phyloP scores from a whole-genome alignment of 306 rosid species.

The Senna siamea region DNA sequence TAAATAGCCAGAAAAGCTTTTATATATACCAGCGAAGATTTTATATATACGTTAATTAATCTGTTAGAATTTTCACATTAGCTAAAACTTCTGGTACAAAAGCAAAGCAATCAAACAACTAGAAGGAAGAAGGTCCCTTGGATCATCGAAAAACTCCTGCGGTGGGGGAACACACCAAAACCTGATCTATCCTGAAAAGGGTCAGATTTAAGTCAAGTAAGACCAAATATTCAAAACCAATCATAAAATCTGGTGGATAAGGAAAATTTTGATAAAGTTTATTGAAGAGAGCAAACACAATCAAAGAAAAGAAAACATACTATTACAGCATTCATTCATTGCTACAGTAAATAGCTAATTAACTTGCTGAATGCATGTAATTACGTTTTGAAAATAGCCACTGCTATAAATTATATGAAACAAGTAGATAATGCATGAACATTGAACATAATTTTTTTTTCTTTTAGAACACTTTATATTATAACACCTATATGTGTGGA shows the following conservation, averaged over 20 bases:
- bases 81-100: background rate
- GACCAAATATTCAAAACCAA: background rate
- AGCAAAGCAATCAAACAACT: background rate
- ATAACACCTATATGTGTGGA: too few relatives aligned
- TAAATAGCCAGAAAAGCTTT: too few relatives aligned
- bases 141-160: background rate
- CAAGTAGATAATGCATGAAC: background rate
- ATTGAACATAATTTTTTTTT: background rate
- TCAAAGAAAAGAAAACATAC: too few relatives aligned
- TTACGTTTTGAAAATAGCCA: background rate
- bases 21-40: too few relatives aligned
- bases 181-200: background rate
- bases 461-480: too few relatives aligned
- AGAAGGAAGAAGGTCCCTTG: background rate
- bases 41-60: too few relatives aligned
- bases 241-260: too few relatives aligned
- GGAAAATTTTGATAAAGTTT: background rate
- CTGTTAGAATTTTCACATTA: background rate
- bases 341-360: background rate
- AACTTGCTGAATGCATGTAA: background rate
- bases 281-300: background rate
- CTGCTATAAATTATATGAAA: background rate
- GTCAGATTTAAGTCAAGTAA: background rate
- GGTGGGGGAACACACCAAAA: slow-evolving; percentile 1
- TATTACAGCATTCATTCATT: background rate